Base-by-base conservation (phyloP, 768 basidiomycete species). In the Russula sp. region DNA sequence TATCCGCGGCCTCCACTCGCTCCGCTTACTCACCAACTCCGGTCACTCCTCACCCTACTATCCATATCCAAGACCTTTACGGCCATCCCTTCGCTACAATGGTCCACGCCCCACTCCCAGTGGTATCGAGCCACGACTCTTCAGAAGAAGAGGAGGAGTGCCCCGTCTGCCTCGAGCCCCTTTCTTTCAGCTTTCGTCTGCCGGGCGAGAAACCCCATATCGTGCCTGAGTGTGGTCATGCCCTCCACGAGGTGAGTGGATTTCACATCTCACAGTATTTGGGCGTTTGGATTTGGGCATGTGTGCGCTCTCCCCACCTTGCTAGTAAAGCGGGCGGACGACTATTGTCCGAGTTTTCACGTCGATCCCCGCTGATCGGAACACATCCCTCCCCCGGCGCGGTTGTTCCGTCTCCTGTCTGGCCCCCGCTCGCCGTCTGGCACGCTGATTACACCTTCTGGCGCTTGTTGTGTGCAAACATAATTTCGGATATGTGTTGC, bases 141-240 rank as follows among this genome's bases (percentile, higher is more conserved):
- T 73, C 77, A 16, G 87, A 90, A 27, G 89, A 92, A 59, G 94
- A 95, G 70, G 88, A 89, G 57, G 91, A 89, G 70, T 99, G 97
- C 69, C 96, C 96, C 13, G 93, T 99, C 68, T 99, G 96, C 75
- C 87, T 97, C 68, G 96, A 98, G 71, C 90, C 92, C 1, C 84
- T 99, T 71, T 89, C 88, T 71, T 94, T 94, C 75, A 89, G 87
- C 74, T 97, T 94, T 76, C 82, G 94, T 65, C 77, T 99, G 14
- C 90, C 92, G 0, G 97, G 97, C 9, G 97, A 99, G 78, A 98
- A 95, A 72, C 93, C 96, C 8, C 95, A 98, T 72, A 89, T 99
- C 66, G 89, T 97, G 51, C 96, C 97, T 35, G 92, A 95, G 72
- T 99, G 97, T 69, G 95, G 97, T 42, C 97, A 99, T 77, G 89